Conservation (phyloP, 2,329 filamentous ascomycete species). For the Fusarium fracticaudum region DNA sequence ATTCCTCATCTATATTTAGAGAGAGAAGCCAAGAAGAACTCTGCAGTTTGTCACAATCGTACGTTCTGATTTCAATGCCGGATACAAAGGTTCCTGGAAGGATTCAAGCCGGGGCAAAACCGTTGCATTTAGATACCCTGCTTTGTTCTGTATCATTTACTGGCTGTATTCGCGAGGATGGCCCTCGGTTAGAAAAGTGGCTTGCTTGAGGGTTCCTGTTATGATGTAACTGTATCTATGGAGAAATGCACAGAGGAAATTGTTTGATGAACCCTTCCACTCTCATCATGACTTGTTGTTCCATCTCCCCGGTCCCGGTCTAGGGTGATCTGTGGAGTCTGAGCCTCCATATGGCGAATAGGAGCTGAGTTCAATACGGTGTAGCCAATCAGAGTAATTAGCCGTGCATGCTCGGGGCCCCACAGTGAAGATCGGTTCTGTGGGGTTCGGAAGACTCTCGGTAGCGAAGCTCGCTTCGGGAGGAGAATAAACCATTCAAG, state of each 20-base stretch:
- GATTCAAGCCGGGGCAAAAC: no score
- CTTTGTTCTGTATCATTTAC: fast-evolving
- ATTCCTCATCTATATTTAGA: neutral
- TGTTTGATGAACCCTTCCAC: neutral
- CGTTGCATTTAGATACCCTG: fast-evolving
- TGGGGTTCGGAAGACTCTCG: neutral
- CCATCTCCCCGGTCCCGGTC: neutral
- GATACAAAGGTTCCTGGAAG: no score
- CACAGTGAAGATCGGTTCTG: neutral
- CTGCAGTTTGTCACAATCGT: neutral
- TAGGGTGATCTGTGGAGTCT: neutral
- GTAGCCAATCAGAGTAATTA: neutral
- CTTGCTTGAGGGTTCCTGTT: neutral
- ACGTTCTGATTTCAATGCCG: neutral
- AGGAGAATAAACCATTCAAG: neutral
- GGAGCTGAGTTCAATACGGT: neutral
- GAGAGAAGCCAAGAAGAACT: fast-evolving
- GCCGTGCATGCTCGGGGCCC: fast-evolving
- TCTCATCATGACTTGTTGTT: neutral
- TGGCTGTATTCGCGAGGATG: neutral
- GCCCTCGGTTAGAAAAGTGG: neutral
- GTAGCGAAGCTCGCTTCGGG: neutral
- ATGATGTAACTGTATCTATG: neutral
- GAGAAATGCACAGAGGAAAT: no score
- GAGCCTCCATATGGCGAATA: neutral